Conservation (phyloP, 805 yeast genomes). For the Ogataea angusta region DNA sequence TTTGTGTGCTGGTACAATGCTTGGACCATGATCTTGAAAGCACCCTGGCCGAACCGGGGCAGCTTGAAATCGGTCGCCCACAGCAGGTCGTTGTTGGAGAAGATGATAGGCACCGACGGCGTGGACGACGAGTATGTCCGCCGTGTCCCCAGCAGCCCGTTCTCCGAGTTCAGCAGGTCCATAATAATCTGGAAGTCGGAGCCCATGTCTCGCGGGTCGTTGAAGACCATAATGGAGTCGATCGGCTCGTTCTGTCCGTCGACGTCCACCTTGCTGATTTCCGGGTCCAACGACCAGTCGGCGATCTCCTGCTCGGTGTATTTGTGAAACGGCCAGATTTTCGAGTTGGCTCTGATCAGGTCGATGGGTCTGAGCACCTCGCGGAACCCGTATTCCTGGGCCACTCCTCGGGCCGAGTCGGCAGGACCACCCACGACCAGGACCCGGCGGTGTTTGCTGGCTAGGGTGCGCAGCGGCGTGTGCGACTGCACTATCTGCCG, state of each 20-base stretch:
- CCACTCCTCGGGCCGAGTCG: constrained; percentile 73
- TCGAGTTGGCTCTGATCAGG: constrained; percentile 53
- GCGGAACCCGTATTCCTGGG: constrained; percentile 70
- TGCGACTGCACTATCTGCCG: constrained; percentile 80
- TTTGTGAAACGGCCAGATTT: constrained; percentile 68
- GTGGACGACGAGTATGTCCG: constrained; percentile 33
- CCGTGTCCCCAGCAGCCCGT: constrained; percentile 63
- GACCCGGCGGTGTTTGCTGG: constrained; percentile 54
- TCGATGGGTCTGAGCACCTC: constrained; percentile 75
- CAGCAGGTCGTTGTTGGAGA: constrained; percentile 77
- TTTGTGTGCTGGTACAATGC: constrained; percentile 44
- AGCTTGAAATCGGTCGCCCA: constrained; percentile 83
- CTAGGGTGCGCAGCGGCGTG: constrained; percentile 73
- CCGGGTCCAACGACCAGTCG: constrained; percentile 38
- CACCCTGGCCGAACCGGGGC: constrained; percentile 92
- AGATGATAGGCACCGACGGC: constrained; percentile 69
- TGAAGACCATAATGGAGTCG: constrained; percentile 79
- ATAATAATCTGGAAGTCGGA: constrained; percentile 75
- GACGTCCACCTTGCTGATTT: constrained; percentile 24
- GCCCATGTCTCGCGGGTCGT: constrained; percentile 87
- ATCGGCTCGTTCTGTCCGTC: constrained; percentile 40
- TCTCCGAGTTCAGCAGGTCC: constrained; percentile 63
- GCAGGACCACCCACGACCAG: constrained; percentile 82
- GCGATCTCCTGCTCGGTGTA: constrained; percentile 44
- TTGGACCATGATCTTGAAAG: constrained; percentile 64